Base-by-base conservation (phyloP, 345 rosid genomes). In the Eucalyptus sideroxylon region DNA sequence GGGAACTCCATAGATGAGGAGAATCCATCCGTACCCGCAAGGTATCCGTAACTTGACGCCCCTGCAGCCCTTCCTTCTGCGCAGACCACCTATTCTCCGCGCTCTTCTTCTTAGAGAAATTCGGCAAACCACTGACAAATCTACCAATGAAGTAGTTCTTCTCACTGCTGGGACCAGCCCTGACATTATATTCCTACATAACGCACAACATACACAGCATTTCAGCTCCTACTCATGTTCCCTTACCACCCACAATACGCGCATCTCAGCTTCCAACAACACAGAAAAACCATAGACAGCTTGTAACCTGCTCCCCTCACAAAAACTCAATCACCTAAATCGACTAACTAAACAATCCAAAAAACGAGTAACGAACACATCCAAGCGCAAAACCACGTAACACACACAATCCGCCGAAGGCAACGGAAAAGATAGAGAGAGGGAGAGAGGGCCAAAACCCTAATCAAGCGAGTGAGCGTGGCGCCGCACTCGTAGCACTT, bases 131-230 rank as follows among this genome's bases (percentile, higher is more conserved):
- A 49, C 90, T 91, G 88, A 94, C 94, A 88, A 97, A 97, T 90
- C 99, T 96, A 87, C 98, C 98, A 44, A 98, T 98, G 89, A 97
- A 98, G 94, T 94, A 98, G 91, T 94, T 94, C 95, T 95, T 98
- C 80, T 98, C 99, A 11, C 80, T 93, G 47, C 95, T 88, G 55
- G 96, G 72, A 47, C 94, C 92, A 19, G 97, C 94, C 86, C 99
- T 93, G 50, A 97, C 99, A 87, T 94, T 96, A 86, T 97, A 97
- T 81, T 97, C 99, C 99, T 97, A 88, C 44, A 88, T 37, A 77
- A 21, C 27, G 26, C 55, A 87, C 87, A 62, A 62, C 47, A 81
- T 23, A 42, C 85, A 50, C 55, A 44, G 47, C 50, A 40, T n/a
- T 86, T 11, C 42, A 86, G 87, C 31, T 31, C 40, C 49, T 24